Percentiles rank a stretch among this genome's conserved stretches.
These are phyloP conservation scores for Psophocarpus tetragonolobus DNA, from an alignment of 306 rosid genomes.

Conservation along the genomic window DNA sequence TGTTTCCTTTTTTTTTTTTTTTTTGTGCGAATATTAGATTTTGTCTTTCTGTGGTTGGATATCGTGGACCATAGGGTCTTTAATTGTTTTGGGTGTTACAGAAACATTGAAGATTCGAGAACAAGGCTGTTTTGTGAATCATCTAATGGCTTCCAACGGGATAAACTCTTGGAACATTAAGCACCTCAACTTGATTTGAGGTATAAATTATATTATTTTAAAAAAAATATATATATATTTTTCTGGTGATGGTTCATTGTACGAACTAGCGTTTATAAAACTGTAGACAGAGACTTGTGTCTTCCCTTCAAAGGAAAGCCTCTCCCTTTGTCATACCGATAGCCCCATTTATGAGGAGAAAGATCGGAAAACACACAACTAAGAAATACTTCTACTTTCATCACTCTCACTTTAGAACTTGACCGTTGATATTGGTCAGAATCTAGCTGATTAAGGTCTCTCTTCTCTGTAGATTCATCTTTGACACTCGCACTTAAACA, in stretches of 20 bases:
- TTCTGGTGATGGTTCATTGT: slow-evolving; percentile 47
- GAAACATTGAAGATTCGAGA: neutral
- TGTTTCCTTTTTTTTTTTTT: slow-evolving; percentile 20
- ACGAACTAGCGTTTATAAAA: slow-evolving; percentile 39
- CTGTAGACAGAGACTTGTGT: slow-evolving; percentile 64
- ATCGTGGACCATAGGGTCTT: slow-evolving; percentile 1
- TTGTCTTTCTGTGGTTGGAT: neutral
- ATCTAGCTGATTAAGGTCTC: slow-evolving; percentile 23
- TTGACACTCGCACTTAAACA: neutral
- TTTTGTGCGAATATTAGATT: neutral
- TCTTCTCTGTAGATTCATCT: slow-evolving; percentile 20
- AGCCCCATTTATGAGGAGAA: slow-evolving; percentile 31
- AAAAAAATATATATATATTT: neutral
- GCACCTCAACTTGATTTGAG: slow-evolving; percentile 47
- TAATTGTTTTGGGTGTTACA: slow-evolving; percentile 27
- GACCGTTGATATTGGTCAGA: slow-evolving; percentile 40
- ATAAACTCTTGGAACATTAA: slow-evolving; percentile 29
- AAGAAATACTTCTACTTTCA: slow-evolving; percentile 41
- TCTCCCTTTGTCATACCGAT: slow-evolving; percentile 31
- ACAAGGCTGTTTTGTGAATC: slow-evolving; percentile 18
- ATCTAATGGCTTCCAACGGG: neutral
- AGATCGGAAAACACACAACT: slow-evolving; percentile 37
- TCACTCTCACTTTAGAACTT: slow-evolving; percentile 28
- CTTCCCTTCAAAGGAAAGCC: slow-evolving; percentile 86
- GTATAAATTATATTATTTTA: slow-evolving; percentile 14